phyloP scores from a whole-genome alignment of 352 stramenopile genomes.

The Phytophthora citricola region DNA sequence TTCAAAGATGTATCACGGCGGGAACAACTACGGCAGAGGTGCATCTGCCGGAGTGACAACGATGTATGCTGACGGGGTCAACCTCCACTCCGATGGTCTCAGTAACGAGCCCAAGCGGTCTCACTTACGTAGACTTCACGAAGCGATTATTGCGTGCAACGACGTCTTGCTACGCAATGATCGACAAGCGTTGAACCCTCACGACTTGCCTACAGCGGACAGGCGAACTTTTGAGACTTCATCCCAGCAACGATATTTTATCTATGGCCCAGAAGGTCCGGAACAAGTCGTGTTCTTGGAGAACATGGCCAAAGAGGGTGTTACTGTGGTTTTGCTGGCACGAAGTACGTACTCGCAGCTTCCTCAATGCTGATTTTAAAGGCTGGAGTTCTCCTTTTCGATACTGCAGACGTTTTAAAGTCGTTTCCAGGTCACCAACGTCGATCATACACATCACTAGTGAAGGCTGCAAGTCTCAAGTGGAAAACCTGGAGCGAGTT shows the following conservation, averaged over 20 bases:
- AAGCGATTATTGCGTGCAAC: slow-evolving; percentile 65
- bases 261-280: slow-evolving; percentile 43
- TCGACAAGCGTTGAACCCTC: slow-evolving; percentile 56
- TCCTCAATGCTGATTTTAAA: slow-evolving; percentile 64
- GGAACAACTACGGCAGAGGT: slow-evolving; percentile 75
- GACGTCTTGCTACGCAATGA: slow-evolving; percentile 53
- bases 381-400: slow-evolving; percentile 48
- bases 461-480: slow-evolving; percentile 34
- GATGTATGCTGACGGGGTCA: slow-evolving; percentile 77
- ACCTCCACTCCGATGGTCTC: slow-evolving; percentile 67
- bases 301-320: slow-evolving; percentile 45
- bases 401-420: slow-evolving; percentile 56
- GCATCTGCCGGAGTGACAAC: slow-evolving; percentile 71
- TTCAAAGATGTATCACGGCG: slow-evolving; percentile 76
- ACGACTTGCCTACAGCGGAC: slow-evolving; percentile 23
- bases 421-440: slow-evolving; percentile 52
- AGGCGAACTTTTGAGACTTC: slow-evolving; percentile 7
- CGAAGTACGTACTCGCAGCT: slow-evolving; percentile 43
- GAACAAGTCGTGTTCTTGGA: slow-evolving; percentile 61
- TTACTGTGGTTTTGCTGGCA: slow-evolving; percentile 37
- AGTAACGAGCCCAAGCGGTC: slow-evolving; percentile 78
- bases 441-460: slow-evolving; percentile 53
- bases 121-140: slow-evolving; percentile 68
- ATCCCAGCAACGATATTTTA: slow-evolving; percentile 50
- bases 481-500: slow-evolving; percentile 69